Evolutionary conservation across 2,329 filamentous ascomycete genomes (phyloP).

Genomic region (Alternaria rosae): DNA sequence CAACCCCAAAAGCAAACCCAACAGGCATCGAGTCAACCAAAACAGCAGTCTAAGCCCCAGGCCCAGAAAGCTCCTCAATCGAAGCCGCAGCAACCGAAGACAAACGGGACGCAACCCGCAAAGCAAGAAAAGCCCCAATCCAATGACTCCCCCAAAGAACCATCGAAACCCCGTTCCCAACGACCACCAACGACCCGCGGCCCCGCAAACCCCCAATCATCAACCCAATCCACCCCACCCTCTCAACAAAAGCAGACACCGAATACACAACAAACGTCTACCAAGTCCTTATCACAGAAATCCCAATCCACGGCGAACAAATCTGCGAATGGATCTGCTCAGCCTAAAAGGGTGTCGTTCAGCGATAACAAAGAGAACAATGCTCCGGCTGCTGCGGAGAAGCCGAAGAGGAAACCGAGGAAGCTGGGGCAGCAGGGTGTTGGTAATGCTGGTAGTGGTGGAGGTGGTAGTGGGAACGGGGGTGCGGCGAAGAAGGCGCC

Average conservation of each 20-base stretch:
- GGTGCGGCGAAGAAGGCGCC: constrained; percentile 27
- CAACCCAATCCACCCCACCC: not conserved
- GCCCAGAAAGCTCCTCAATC: constrained; percentile 10
- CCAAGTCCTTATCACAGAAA: constrained; percentile 6
- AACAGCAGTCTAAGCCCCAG: constrained; percentile 1
- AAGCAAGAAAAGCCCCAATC: constrained; percentile 19
- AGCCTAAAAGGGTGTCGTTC: constrained; percentile 15
- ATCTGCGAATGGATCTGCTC: constrained; percentile 1
- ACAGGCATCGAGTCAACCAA: not conserved
- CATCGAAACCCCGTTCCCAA: constrained; percentile 17
- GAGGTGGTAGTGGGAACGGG: not conserved
- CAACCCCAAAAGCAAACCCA: not conserved
- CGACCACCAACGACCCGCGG: constrained; percentile 6
- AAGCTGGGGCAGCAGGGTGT: constrained; percentile 30
- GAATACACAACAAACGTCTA: constrained; percentile 8
- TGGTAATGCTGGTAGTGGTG: not conserved
- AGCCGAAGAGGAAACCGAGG: constrained; percentile 33
- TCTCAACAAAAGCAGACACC: constrained; percentile 4
- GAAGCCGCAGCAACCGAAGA: not conserved
- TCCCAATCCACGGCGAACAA: constrained; percentile 16
- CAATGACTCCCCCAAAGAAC: constrained; percentile 23
- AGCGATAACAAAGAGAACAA: constrained; percentile 27
- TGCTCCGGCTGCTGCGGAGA: constrained; percentile 10
- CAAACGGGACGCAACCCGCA: constrained; percentile 13
- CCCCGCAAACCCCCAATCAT: constrained; percentile 1